phyloP scores from a whole-genome alignment of 768 basidiomycete genomes.

The Suillus cothurnatus region DNA sequence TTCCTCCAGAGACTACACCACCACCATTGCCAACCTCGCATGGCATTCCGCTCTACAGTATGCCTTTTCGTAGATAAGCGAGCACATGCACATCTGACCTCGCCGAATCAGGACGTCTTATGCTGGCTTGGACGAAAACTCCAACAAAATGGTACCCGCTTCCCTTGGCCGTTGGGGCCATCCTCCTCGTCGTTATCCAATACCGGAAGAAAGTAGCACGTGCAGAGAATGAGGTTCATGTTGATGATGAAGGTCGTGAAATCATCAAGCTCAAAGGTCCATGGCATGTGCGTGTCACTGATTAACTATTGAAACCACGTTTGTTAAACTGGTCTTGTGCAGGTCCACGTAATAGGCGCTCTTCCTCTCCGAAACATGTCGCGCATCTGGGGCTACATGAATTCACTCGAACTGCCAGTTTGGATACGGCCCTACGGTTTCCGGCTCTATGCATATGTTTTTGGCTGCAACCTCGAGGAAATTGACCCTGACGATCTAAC shows the following conservation, averaged over 20 bases:
- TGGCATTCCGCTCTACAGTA: constrained; percentile 53
- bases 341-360: constrained; percentile 97
- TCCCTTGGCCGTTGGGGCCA: constrained; percentile 85
- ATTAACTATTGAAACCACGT: background rate
- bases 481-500: constrained; percentile 77
- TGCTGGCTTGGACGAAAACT: constrained; percentile 81
- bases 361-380: constrained; percentile 94
- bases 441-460: constrained; percentile 81
- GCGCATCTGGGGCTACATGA: constrained; percentile 96
- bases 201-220: constrained; percentile 61
- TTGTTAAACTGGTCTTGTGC: constrained; percentile 10
- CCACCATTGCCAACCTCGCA: constrained; percentile 42
- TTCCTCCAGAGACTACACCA: constrained; percentile 47
- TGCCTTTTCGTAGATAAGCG: constrained; percentile 1
- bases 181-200: constrained; percentile 80
- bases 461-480: constrained; percentile 94
- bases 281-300: constrained; percentile 74
- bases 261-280: constrained; percentile 83
- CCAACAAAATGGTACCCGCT: constrained; percentile 96
- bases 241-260: constrained; percentile 84
- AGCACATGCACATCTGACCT: constrained; percentile 9
- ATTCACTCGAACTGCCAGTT: constrained; percentile 88
- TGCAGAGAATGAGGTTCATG: constrained; percentile 62
- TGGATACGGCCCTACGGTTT: constrained; percentile 95
- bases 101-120: constrained; percentile 52